Base-by-base conservation (phyloP, 140 eudicot species). In the Erigeron philadelphicus region DNA sequence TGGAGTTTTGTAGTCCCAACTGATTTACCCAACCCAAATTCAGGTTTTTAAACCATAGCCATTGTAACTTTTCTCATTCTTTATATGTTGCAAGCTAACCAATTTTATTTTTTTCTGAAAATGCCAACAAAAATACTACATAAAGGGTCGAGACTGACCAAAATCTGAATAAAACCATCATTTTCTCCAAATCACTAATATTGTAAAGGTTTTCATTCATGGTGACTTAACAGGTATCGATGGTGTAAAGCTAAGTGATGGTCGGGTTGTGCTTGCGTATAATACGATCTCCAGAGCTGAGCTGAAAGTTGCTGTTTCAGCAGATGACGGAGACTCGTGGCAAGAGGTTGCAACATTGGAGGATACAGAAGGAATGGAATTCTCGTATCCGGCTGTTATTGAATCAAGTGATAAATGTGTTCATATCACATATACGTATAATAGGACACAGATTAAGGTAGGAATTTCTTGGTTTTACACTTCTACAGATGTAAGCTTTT, bases 341-440 rank as follows among this genome's bases (percentile, higher is more conserved):
- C 65, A 66, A 40, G 89, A 93, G 16, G 93, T 84, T 58, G 50
- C 40, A 57, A 93, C 97, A 7, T 70, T 93, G 49, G 96, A 93
- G 71, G 84, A 93, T 18, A 78, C 76, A 7, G 55, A 47, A 5
- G 98, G 95, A 64, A 88, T 86, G 98, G 97, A 93, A 45, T 89
- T 89, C 72, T 93, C 98, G 15, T 93, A 89, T 85, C 98, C 98
- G 1, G 95, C 97, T 40, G 94, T 93, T 52, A 93, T 93, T 17
- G 84, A 93, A 72, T 84, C 88, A 64, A 81, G 86, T 45, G 90
- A 89, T 73, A 93, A 88, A 65, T 61, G 78, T 50, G 85, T 93
- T 66, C 98, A 93, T 80, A 79, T 93, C 64, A 93, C 97, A 10
- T 89, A 89, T 64, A 93, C 98, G 9, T 93, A 89, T 64, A 89